phyloP scores from a whole-genome alignment of 495 filamentous ascomycete genomes.

The Neurospora sp. region DNA sequence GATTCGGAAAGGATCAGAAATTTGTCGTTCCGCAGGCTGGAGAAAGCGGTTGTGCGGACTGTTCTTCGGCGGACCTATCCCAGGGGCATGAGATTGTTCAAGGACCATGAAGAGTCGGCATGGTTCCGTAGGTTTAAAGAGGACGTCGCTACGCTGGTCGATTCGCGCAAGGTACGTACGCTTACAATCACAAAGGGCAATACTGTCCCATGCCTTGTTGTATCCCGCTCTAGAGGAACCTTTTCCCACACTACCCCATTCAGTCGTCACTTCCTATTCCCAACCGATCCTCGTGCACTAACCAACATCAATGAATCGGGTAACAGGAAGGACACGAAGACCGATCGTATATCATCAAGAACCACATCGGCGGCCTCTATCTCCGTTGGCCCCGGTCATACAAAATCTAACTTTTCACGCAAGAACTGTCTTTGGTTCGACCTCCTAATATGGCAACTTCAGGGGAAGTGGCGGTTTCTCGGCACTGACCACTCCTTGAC shows the following conservation, averaged over 20 bases:
- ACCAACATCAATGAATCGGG: neutral
- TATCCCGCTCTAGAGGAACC: neutral
- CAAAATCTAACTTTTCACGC: neutral
- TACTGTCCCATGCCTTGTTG: neutral
- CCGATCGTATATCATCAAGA: neutral
- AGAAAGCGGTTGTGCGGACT: neutral
- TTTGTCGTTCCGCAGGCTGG: neutral
- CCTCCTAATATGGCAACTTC: no score
- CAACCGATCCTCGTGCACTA: neutral
- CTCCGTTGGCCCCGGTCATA: neutral
- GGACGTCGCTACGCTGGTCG: neutral
- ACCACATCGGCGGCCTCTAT: neutral
- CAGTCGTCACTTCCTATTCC: neutral
- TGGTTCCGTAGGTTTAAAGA: neutral
- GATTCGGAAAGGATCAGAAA: neutral
- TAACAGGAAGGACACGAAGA: neutral
- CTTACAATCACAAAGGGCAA: neutral
- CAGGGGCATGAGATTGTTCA: neutral
- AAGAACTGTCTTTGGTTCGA: neutral
- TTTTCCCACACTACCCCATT: neutral
- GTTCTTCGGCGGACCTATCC: neutral
- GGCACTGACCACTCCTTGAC: no score
- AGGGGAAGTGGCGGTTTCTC: no score
- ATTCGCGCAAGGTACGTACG: neutral
- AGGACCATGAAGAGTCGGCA: neutral